Evolutionary conservation across 257 asterid species (phyloP), one percentile per base, ranked within the genome.

Genomic region (Capsicum pubescens): DNA sequence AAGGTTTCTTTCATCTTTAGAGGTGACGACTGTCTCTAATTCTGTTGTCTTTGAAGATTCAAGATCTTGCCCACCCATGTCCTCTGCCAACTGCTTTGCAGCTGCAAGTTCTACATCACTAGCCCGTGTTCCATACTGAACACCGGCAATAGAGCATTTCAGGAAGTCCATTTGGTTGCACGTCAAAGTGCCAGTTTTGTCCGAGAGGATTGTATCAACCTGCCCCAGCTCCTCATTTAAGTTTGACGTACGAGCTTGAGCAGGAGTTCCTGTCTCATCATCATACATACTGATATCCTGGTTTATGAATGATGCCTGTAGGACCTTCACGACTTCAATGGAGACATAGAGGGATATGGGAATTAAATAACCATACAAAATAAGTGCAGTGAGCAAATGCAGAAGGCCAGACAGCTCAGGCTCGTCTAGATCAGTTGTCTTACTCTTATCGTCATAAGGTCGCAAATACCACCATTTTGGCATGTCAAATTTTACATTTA

Each of bases 161-260:
- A 95, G 92, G 84, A 94, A 95, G 90, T 95, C 99, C 98, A 95
- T 95, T 87, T 95, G 99, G 89, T 95, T 95, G 89, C 99, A 94
- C 4, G 99, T 95, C 84, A 95, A 87, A 21, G 99, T 95, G 82
- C 99, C 99, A 4, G 99, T 95, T 92, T 95, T 95, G 87, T 95
- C 99, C 1, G 99, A 94, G 83, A 95, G 92, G 83, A 95, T 93
- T 6, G 99, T 95, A 67, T 95, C 95, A 36, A 95, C 97, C 89
- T 93, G 97, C 64, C 99, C 99, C 82, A 95, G 87, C 82, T 95
- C 98, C 92, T 95, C 99, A 42, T 95, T 95, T 88, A 95, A 90
- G 88, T 94, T 95, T 54, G 99, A 95, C 9, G 99, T 95, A 48
- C 99, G 91, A 36, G 99, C 98, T 90, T 93, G 93, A 87, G 99